Evolutionary conservation across 2,329 filamentous ascomycete species (phyloP).

Genomic region (Verticillium tricorpus): DNA sequence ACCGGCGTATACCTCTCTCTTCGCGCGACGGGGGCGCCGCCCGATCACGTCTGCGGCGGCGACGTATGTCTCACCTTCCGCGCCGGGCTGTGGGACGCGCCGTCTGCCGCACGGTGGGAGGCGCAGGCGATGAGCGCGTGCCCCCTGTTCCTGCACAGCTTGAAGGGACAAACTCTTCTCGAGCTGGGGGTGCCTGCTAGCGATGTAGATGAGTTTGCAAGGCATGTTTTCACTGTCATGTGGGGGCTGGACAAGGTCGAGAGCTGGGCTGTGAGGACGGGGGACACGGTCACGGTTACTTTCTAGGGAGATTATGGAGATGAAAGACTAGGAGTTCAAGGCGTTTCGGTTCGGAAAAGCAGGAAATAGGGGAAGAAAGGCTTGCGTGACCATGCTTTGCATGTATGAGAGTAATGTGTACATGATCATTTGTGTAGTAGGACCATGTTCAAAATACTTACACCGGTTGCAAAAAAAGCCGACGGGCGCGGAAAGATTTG

Average conservation of each 20-base stretch:
- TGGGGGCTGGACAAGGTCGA: slow-evolving; percentile 12
- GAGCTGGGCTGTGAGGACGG: slow-evolving; percentile 7
- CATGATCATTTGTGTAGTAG: too few relatives aligned
- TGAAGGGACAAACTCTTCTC: slow-evolving; percentile 2
- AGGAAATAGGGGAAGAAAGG: too few relatives aligned
- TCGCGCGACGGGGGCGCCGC: slow-evolving; percentile 6
- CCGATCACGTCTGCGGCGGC: slow-evolving; percentile 12
- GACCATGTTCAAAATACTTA: too few relatives aligned
- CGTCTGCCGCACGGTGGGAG: slow-evolving; percentile 11
- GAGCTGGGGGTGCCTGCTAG: slow-evolving; percentile 5
- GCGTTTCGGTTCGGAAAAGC: too few relatives aligned
- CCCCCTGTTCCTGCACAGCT: slow-evolving; percentile 6
- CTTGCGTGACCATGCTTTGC: too few relatives aligned
- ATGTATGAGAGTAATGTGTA: too few relatives aligned
- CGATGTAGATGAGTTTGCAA: slow-evolving; percentile 10
- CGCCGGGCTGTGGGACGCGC: slow-evolving; percentile 22
- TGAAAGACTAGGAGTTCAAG: too few relatives aligned
- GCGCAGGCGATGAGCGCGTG: neutral
- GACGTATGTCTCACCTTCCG: slow-evolving; percentile 18
- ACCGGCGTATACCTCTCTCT: slow-evolving; percentile 14
- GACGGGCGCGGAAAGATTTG: too few relatives aligned
- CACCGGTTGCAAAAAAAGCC: too few relatives aligned
- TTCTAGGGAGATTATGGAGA: neutral
- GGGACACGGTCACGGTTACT: neutral
- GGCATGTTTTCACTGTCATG: slow-evolving; percentile 6